Evolutionary conservation across 768 basidiomycete species (phyloP), one percentile per base, ranked within the genome.

Genomic region (Phylloporus arenicola): DNA sequence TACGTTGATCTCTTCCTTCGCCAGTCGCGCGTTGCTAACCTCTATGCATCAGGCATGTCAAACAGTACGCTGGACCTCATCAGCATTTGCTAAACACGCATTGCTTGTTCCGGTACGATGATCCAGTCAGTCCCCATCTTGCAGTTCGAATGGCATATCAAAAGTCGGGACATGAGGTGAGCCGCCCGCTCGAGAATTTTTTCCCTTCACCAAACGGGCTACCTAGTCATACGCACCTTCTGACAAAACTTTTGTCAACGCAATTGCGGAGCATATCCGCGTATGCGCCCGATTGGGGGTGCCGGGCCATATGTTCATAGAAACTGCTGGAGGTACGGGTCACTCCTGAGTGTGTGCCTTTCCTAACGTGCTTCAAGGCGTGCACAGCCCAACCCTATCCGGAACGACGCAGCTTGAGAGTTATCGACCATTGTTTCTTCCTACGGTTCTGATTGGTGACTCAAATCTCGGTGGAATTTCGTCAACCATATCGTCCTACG

Each of bases 101-200:
- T 19, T 95, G 92, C 67, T 72, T 97, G 7, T 94, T 82, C 66
- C 83, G 82, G 43, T 94, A 86, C 58, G 77, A 86, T 27, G 85
- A 94, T 46, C 95, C 95, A 0, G 88, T 97, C 47, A 94, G 92
- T 57, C 95, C 95, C 0, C 95, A 97, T 64, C 73, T 97, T 19
- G 95, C 95, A 1, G 92, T 78, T 6, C 71, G 71, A 49, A 62
- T 83, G 58, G 75, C 76, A 6, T 59, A 66, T 1, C 62, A 57
- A 40, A 66, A 64, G 45, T 59, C 60, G 42, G 64, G 53, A 34
- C 60, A 53, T 31, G 55, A 67, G 58, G 75, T 75, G 42, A 48
- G 57, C 17, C 6, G 13, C 20, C 16, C 31, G 3, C 33, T 45
- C 38, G 60, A 47, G 12, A 30, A 13, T 47, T 19, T 7, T 35